A percentile compares a stretch with the other conserved stretches of the same genome.
Conservation (phyloP, 2,329 filamentous ascomycete genomes). For the Metarhizium brunneum region DNA sequence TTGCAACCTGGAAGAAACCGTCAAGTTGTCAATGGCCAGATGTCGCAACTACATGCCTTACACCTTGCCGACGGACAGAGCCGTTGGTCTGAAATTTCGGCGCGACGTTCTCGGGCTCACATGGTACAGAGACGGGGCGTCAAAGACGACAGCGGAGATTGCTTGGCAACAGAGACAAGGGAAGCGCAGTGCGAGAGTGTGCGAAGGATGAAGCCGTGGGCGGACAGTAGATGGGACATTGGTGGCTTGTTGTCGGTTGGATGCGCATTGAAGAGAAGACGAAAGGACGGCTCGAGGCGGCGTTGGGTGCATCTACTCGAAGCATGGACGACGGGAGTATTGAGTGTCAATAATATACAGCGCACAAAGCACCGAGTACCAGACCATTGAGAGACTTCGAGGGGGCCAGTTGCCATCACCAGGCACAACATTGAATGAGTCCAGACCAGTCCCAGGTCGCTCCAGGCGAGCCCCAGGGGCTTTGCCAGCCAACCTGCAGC, state of each 20-base stretch:
- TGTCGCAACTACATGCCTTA: not conserved
- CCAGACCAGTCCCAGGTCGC: too few relatives aligned
- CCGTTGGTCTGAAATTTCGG: not conserved
- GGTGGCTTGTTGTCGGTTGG: not conserved
- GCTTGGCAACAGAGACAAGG: not conserved
- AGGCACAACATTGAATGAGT: too few relatives aligned
- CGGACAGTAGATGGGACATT: not conserved
- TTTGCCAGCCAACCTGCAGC: too few relatives aligned
- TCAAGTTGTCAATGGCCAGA: not conserved
- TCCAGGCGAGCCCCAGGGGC: too few relatives aligned
- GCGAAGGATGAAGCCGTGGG: not conserved
- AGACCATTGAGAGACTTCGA: too few relatives aligned
- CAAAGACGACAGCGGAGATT: not conserved
- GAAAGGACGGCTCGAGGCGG: not conserved
- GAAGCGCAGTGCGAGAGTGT: not conserved
- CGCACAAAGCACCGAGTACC: too few relatives aligned
- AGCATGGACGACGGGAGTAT: not conserved
- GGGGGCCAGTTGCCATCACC: too few relatives aligned
- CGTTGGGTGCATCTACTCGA: not conserved
- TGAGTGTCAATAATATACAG: not conserved
- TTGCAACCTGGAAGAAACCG: not conserved
- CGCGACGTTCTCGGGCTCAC: not conserved
- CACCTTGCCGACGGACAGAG: not conserved
- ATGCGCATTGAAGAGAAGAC: not conserved
- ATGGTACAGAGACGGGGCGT: not conserved